A percentile compares a stretch with the other conserved stretches of the same genome.
These are phyloP conservation scores for Miscanthus lutarioriparius DNA, from an alignment of 176 grass and related monocot genomes.

Conservation along the genomic window DNA sequence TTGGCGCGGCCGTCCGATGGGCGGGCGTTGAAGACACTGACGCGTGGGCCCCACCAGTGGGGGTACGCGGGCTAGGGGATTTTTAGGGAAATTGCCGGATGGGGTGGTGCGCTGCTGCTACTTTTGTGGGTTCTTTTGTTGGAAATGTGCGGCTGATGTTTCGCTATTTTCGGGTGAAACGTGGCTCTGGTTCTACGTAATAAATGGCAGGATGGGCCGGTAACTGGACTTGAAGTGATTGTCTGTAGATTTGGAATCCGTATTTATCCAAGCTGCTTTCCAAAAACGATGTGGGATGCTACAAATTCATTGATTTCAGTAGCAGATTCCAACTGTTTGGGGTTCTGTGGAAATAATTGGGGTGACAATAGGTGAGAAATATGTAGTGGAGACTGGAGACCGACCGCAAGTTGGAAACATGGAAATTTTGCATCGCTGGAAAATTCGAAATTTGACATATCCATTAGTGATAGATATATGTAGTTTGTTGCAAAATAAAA, in stretches of 20 bases:
- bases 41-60: slow-evolving; percentile 19
- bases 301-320: neutral
- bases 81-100: slow-evolving; percentile 20
- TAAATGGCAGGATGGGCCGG: neutral
- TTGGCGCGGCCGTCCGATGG: slow-evolving; percentile 19
- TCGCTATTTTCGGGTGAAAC: slow-evolving; percentile 4
- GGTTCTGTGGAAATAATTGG: neutral
- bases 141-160: slow-evolving; percentile 24
- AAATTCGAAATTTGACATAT: neutral
- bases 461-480: neutral
- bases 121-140: slow-evolving; percentile 25
- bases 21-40: neutral
- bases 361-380: neutral
- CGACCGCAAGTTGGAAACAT: neutral
- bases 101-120: slow-evolving; percentile 2
- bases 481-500: neutral
- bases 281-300: neutral
- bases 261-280: neutral
- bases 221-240: neutral
- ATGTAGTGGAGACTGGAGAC: no score
- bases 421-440: neutral
- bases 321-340: neutral
- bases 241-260: neutral
- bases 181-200: neutral
- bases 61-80: neutral